Conservation (phyloP, 306 rosid genomes). For the Arachis hypogaea region DNA sequence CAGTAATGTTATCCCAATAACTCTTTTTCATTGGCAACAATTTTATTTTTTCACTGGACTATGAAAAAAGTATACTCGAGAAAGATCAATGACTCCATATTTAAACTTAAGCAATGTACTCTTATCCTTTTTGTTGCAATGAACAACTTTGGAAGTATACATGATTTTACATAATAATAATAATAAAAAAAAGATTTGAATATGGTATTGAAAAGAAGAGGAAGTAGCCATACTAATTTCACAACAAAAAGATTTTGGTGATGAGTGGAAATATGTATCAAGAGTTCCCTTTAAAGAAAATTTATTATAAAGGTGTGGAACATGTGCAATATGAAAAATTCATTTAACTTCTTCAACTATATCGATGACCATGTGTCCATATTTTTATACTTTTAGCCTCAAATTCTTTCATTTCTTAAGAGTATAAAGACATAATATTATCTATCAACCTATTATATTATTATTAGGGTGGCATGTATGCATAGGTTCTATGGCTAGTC, state of each 20-base stretch:
- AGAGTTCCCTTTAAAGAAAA: too few relatives aligned
- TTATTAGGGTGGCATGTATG: too few relatives aligned
- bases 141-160: background rate
- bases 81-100: background rate
- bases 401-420: too few relatives aligned
- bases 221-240: background rate
- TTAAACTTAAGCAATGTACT: slow-evolving; percentile 7
- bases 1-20: slow-evolving; percentile 3
- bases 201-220: background rate
- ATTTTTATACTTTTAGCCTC: too few relatives aligned
- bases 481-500: too few relatives aligned
- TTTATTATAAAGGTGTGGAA: background rate
- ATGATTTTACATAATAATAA: background rate
- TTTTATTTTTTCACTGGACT: background rate
- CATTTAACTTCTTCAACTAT: background rate
- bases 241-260: background rate
- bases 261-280: background rate
- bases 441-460: too few relatives aligned
- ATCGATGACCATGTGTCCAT: too few relatives aligned
- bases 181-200: background rate
- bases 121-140: slow-evolving; percentile 18
- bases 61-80: background rate
- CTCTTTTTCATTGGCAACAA: slow-evolving; percentile 18
- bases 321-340: background rate
- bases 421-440: too few relatives aligned